Base-by-base conservation (phyloP, 2,329 filamentous ascomycete species). In the Escovopsis sp. region DNA sequence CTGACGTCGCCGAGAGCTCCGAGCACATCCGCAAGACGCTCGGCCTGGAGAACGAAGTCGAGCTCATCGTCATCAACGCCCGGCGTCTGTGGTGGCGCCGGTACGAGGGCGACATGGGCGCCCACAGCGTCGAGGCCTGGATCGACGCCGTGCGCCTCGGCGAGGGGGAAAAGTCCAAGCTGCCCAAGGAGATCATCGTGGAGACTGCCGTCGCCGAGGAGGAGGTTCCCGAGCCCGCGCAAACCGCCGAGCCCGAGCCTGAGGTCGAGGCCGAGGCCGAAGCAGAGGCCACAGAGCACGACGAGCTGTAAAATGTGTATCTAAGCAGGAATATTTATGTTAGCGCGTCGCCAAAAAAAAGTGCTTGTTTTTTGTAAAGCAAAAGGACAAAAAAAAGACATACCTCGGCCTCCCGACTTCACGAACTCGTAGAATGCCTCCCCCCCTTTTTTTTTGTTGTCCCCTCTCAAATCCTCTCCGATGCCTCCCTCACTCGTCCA, bases 101-200 rank as follows among this genome's bases (percentile, higher is more conserved):
- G 45, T 91, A 85, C 59, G 65, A 75, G 39, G 76, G 72, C 3
- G 65, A 73, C 36, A 78, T 77, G 37, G 75, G 73, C 43, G 56
- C 69, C 23, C 67, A 73, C 42, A 73, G 71, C 26, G 66, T 98
- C 28, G 85, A 94, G 64, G 66, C 68, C 47, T 98, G 89, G 86
- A 76, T 98, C 45, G 91, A 98, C 55, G 72, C 76, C n/a, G 86
- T 96, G 48, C 80, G 86, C 33, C 73, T 98, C 69, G 85, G 88
- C 41, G 89, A 96, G 57, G 83, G 85, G 3, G 65, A 73, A 45
- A 95, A 89, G 70, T 72, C 78, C 53, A 84, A 80, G 64, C 59
- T 91, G 36, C 83, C 84, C 0, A 71, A 74, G 45, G 73, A 69
- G 2, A 53, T 85, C 36, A 56, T 81, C 30, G 63, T 66, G 12